Evolutionary conservation across 441 rosid genomes (phyloP), one percentile per base, ranked within the genome.

Genomic region (Erodium chrysanthum): DNA sequence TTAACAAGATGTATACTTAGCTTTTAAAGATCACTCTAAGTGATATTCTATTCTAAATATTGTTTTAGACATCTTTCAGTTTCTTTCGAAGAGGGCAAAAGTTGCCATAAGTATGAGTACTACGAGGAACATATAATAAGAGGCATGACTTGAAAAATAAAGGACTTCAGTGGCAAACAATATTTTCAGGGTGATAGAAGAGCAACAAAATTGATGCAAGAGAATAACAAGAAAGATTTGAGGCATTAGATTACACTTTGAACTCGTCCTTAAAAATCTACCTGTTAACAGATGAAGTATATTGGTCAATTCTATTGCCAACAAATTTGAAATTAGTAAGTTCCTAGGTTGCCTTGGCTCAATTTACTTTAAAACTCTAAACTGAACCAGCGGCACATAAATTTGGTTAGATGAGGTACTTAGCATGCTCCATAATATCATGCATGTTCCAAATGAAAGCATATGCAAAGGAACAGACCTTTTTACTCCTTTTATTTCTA

Each of bases 1-100:
- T n/a, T n/a, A n/a, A n/a, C 80, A 64, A 67, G 73, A 72, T 73
- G 71, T 78, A 42, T 48, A 12, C 35, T 20, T 70, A 31, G 65
- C 40, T 8, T 27, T 44, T 54, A 20, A 58, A 40, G 22, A 52
- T 52, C 59, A 56, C 65, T 15, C 44, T 33, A 31, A 15, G 44
- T 33, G 44, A 18, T 62, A 62, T 27, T 62, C 29, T 62, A 62
- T 29, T 29, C 4, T 62, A 9, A 31, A 15, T 61, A 29, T 62
- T 21, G 65, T 23, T 62, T 1, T n/a, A 50, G 58, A 48, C 8
- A n/a, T 48, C 6, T 48, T 48, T 4, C 8, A 15, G 66, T 15
- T 31, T 29, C 66, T 14, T 62, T 62, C 35, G 27, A 23, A 29
- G 64, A 59, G 33, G 64, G 33, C 17, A 25, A 15, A 25, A 12